Evolutionary conservation across 2,329 filamentous ascomycete species (phyloP).

Genomic region (Huntiella decipiens): DNA sequence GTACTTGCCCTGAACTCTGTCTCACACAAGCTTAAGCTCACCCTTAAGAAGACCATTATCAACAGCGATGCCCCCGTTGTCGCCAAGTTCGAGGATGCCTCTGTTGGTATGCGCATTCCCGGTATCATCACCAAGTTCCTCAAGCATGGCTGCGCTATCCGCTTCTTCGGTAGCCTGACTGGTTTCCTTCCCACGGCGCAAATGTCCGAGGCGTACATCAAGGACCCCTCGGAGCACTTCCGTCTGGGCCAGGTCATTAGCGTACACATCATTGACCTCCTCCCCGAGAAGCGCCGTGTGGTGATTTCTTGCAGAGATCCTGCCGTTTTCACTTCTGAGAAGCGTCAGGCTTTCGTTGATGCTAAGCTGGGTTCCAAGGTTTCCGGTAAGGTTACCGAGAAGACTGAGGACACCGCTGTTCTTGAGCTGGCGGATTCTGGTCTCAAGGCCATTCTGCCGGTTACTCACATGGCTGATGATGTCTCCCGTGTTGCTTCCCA

Average conservation of each 20-base stretch:
- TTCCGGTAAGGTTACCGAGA: slow-evolving; percentile 62
- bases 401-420: slow-evolving; percentile 55
- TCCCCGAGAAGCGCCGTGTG: slow-evolving; percentile 50
- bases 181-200: slow-evolving; percentile 85
- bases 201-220: slow-evolving; percentile 95
- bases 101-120: slow-evolving; percentile 56
- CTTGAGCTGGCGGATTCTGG: slow-evolving; percentile 57
- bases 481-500: slow-evolving; percentile 56
- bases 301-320: slow-evolving; percentile 89
- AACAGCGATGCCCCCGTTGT: slow-evolving; percentile 73
- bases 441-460: slow-evolving; percentile 57
- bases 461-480: slow-evolving; percentile 71
- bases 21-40: slow-evolving; percentile 66
- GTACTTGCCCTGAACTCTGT: slow-evolving; percentile 62
- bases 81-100: slow-evolving; percentile 55
- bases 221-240: slow-evolving; percentile 79
- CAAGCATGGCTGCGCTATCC: slow-evolving; percentile 63
- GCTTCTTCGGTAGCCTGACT: slow-evolving; percentile 70
- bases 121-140: slow-evolving; percentile 76
- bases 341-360: slow-evolving; percentile 56
- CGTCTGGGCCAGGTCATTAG: slow-evolving; percentile 76
- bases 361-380: slow-evolving; percentile 58
- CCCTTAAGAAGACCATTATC: slow-evolving; percentile 83
- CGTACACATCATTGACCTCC: slow-evolving; percentile 68
- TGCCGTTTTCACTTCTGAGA: slow-evolving; percentile 52